Conservation (phyloP, 164 flowering plant species). For the Vitis labrusca region DNA sequence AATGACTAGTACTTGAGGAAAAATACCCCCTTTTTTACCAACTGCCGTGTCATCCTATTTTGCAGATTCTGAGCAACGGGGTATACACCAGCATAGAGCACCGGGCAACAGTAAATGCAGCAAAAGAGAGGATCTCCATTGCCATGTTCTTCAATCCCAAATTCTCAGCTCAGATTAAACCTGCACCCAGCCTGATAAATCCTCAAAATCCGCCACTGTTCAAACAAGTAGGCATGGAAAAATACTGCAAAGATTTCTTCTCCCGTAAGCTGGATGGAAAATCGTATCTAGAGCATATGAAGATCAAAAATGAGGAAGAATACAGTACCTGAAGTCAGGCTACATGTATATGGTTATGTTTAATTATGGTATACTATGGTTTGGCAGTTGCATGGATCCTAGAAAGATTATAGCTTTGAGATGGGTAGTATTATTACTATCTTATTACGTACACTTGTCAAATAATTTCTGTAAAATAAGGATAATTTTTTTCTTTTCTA, state of each 20-base stretch:
- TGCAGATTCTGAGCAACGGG: constrained; percentile 45
- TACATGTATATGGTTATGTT: background rate
- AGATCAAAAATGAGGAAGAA: constrained; percentile 18
- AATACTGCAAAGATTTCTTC: constrained; percentile 25
- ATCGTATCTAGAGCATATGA: constrained; percentile 33
- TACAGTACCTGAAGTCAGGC: background rate
- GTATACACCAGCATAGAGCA: constrained; percentile 39
- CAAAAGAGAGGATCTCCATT: constrained; percentile 39
- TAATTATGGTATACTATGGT: too few species aligned
- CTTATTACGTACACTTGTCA: too few species aligned
- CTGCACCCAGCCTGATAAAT: constrained; percentile 16
- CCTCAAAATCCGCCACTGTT: constrained; percentile 28
- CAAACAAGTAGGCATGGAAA: constrained; percentile 15
- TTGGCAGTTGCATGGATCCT: too few species aligned
- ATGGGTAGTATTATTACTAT: too few species aligned
- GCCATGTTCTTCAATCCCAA: constrained; percentile 36
- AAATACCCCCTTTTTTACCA: too few species aligned
- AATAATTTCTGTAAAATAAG: too few species aligned
- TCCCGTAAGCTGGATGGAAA: constrained; percentile 23
- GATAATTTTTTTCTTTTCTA: too few species aligned
- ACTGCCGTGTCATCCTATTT: background rate
- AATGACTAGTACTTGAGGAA: too few species aligned
- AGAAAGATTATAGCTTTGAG: too few species aligned
- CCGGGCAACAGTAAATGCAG: constrained; percentile 29
- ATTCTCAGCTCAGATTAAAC: constrained; percentile 29